phyloP scores from a whole-genome alignment of 2,329 filamentous ascomycete species.

The Cadophora sp. region DNA sequence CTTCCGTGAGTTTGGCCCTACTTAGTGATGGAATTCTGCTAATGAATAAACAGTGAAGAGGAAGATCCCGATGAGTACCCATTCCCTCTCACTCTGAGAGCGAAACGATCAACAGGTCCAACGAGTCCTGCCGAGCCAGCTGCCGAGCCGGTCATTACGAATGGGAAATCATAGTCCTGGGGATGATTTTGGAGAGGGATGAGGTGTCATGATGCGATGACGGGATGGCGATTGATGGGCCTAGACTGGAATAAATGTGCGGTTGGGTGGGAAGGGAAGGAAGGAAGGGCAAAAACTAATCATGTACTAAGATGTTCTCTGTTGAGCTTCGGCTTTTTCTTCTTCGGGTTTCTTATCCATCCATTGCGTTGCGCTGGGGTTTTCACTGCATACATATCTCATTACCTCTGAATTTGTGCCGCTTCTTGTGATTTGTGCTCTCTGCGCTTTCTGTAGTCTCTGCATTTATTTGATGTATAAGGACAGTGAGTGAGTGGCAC shows the following conservation, averaged over 20 bases:
- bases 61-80: conserved; percentile 85
- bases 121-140: conserved; percentile 40
- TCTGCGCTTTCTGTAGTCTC: too few relatives aligned
- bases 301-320: conserved; percentile 11
- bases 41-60: conserved; percentile 70
- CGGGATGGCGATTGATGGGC: not conserved
- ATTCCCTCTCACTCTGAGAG: conserved; percentile 71
- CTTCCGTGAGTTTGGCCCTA: conserved; percentile 76
- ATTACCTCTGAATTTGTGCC: not conserved
- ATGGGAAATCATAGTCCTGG: conserved; percentile 32
- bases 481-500: too few relatives aligned
- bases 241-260: conserved; percentile 5
- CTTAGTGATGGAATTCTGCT: conserved; percentile 23
- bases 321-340: conserved; percentile 9
- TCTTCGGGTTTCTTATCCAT: conserved; percentile 7
- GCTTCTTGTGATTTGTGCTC: not conserved
- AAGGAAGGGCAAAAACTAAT: conserved; percentile 14
- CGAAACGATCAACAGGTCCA: conserved; percentile 47
- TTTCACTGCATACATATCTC: conserved; percentile 12
- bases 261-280: not conserved
- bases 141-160: conserved; percentile 38
- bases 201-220: not conserved
- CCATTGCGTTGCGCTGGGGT: conserved; percentile 10
- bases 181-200: conserved; percentile 5
- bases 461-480: too few relatives aligned